These are phyloP conservation scores for Linnemannia hyalina DNA, from an alignment of 192 early-diverging fungal species.

Conservation along the genomic window DNA sequence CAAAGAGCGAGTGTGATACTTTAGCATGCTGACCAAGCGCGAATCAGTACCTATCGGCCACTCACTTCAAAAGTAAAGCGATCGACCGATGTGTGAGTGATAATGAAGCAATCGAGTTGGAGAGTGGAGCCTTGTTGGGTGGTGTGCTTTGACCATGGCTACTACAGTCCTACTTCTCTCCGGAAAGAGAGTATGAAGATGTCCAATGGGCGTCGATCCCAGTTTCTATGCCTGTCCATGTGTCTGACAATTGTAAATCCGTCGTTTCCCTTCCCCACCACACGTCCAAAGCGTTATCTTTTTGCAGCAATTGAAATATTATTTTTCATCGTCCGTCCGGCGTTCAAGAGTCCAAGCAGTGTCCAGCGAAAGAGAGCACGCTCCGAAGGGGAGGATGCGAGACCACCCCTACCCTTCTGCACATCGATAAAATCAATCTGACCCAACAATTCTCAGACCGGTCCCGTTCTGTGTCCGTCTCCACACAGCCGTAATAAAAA, in stretches of 20 bases:
- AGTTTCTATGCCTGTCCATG: background rate
- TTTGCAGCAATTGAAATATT: background rate
- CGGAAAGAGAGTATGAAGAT: too few species aligned
- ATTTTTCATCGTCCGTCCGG: background rate
- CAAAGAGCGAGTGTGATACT: background rate
- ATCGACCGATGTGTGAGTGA: background rate
- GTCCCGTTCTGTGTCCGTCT: background rate
- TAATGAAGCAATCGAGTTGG: background rate
- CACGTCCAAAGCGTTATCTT: background rate
- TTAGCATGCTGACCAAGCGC: slow-evolving; percentile 1
- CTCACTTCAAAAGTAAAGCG: background rate
- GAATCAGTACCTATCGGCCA: background rate
- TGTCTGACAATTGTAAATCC: background rate
- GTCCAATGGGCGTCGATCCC: background rate
- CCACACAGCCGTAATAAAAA: slow-evolving; percentile 1
- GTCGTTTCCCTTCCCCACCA: background rate
- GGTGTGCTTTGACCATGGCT: background rate
- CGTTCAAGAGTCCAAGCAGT: background rate
- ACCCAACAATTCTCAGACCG: background rate
- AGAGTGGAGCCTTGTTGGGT: background rate
- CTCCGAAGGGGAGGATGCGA: background rate
- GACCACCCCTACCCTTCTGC: background rate
- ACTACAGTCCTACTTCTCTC: background rate
- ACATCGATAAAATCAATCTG: background rate
- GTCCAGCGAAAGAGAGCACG: slow-evolving; percentile 6